Evolutionary conservation across 345 rosid species (phyloP).

Genomic region (Conringia planisiliqua): DNA sequence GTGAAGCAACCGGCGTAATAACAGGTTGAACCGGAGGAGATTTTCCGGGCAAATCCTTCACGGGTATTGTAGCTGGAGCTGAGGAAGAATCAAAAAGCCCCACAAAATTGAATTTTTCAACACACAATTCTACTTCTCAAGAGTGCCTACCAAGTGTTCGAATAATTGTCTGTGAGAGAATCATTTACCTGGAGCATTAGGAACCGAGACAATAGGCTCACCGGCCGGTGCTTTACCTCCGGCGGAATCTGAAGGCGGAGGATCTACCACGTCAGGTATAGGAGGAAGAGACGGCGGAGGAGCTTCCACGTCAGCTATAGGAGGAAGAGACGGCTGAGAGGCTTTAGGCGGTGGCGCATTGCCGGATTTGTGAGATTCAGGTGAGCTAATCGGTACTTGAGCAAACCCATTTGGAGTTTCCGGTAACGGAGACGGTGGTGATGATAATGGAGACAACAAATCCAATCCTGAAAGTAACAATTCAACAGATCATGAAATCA

Average conservation of each 20-base stretch:
- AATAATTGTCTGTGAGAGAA: conserved; percentile 10
- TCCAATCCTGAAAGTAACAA: conserved; percentile 18
- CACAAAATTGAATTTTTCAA: not conserved
- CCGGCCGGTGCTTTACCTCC: conserved; percentile 28
- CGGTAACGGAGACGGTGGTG: conserved; percentile 44
- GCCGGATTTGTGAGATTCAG: conserved; percentile 33
- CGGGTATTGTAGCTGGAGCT: conserved; percentile 24
- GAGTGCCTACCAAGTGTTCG: conserved; percentile 17
- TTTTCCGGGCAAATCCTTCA: conserved; percentile 13
- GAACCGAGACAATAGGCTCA: conserved; percentile 36
- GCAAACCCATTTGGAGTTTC: conserved; percentile 34
- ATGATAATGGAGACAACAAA: conserved; percentile 31
- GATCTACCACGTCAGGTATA: conserved; percentile 25
- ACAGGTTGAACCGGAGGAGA: conserved; percentile 26
- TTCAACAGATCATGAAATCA: not conserved
- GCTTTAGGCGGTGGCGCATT: conserved; percentile 38
- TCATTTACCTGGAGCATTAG: conserved; percentile 44
- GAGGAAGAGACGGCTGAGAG: conserved; percentile 35
- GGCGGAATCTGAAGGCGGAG: conserved; percentile 37
- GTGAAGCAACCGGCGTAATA: conserved; percentile 25
- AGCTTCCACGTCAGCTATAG: conserved; percentile 29
- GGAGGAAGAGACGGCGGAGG: conserved; percentile 46
- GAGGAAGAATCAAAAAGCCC: not conserved
- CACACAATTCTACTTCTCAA: not conserved
- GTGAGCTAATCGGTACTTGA: conserved; percentile 41